phyloP scores from a whole-genome alignment of 2,329 filamentous ascomycete species.

The Claviceps cyperi region DNA sequence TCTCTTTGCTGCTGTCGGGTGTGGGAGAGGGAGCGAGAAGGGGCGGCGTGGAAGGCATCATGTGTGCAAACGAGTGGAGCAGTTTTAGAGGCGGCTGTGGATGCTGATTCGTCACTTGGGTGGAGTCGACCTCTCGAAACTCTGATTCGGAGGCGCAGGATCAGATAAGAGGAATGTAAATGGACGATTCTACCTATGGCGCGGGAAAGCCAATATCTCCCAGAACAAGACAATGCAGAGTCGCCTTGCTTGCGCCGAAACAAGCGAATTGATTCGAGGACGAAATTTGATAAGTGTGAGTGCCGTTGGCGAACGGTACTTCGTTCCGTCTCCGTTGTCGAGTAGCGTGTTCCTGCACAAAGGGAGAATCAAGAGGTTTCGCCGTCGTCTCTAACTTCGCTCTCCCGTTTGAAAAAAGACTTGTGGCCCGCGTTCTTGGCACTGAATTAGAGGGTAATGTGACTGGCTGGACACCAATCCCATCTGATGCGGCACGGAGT shows the following conservation, averaged over 20 bases:
- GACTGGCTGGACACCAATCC: neutral
- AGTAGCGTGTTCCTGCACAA: no score
- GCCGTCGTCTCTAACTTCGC: neutral
- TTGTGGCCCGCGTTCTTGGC: neutral
- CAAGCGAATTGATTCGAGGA: neutral
- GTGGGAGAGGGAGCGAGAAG: slow-evolving; percentile 10
- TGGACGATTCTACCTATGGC: neutral
- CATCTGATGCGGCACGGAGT: neutral
- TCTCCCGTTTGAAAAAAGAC: neutral
- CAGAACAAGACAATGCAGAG: neutral
- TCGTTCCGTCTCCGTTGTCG: neutral
- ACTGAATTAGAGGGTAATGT: neutral
- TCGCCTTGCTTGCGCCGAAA: neutral
- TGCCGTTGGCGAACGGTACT: no score
- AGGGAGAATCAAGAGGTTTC: neutral
- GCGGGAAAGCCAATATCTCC: neutral
- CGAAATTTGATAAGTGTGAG: neutral
- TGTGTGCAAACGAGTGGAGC: slow-evolving; percentile 6
- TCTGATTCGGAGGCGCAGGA: slow-evolving; percentile 12
- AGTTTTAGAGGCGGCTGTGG: slow-evolving; percentile 5
- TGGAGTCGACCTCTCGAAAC: slow-evolving; percentile 11
- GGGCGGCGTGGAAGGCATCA: slow-evolving; percentile 12
- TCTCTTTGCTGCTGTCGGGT: neutral
- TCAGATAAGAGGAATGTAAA: slow-evolving; percentile 4
- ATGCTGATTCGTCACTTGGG: slow-evolving; percentile 2